Evolutionary conservation across 352 stramenopile genomes (phyloP), one percentile per base, ranked within the genome.

Genomic region (Phytophthora crassamura): DNA sequence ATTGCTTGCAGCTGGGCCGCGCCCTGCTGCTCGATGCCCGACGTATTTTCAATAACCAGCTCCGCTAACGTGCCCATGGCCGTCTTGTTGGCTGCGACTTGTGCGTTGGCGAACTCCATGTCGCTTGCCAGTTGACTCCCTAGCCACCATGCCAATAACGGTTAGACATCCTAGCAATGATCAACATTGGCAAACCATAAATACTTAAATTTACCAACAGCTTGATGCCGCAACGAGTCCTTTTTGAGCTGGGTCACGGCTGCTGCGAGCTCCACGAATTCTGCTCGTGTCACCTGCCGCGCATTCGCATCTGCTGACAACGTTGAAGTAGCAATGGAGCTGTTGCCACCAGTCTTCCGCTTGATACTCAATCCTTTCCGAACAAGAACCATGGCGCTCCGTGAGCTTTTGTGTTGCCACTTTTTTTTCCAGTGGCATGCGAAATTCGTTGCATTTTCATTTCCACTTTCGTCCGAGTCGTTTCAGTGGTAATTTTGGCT

Each of bases 261-360:
- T 12, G 63, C 47, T 22, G 73, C 62, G n/a, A 90, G 70, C 49
- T 89, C 79, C 53, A 86, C 80, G 48, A 89, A 90, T 54, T 89
- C 82, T 41, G 68, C 69, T 25, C 82, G 57, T 3, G 78, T 84
- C 7, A 90, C 78, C 40, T 75, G 77, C 14, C 77, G 78, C 3
- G 82, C 75, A 51, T 78, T 78, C 20, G 47, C 56, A 53, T 82
- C 67, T 7, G 74, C 64, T 0, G 70, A 69, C 9, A 60, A 20
- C 6, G 74, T 82, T 11, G 70, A 78, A 46, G 41, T 41, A 11
- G 52, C 30, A 9, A 61, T 32, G 15, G 54, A 57, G 3, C 35
- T 54, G 25, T 11, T 43, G 3, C 56, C 45, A 7, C 30, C 45
- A 11, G 18, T 66, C 47, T 72, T 77, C 22, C 56, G 39, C 50